Evolutionary conservation across 2,329 filamentous ascomycete species (phyloP).

Genomic region (Apiospora koreana): DNA sequence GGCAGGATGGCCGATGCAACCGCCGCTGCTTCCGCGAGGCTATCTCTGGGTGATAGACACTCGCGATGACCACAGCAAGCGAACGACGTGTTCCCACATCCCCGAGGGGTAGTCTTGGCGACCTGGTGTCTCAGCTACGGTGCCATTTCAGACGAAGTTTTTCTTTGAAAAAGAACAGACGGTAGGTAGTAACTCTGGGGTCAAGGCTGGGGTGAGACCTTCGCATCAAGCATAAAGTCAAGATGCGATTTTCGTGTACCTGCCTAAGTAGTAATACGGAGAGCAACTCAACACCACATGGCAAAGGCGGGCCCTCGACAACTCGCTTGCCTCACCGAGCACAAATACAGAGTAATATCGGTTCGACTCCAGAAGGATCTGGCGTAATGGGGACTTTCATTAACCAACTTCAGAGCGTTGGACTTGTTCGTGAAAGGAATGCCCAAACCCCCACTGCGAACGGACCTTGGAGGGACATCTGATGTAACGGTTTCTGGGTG

Average conservation of each 20-base stretch:
- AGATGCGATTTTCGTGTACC: not conserved
- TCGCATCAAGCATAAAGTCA: not conserved
- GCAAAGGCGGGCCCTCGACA: not conserved
- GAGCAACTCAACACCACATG: not conserved
- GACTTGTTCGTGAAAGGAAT: not conserved
- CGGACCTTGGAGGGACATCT: conserved; percentile 1
- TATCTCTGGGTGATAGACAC: not conserved
- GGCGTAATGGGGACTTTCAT: not conserved
- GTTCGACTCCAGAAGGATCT: not conserved
- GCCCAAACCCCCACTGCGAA: not conserved
- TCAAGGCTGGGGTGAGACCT: not conserved
- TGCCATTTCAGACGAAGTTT: not conserved
- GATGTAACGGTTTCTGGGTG: not conserved
- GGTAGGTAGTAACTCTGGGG: not conserved
- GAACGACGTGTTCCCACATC: not conserved
- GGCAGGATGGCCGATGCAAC: not conserved
- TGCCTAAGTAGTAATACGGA: not conserved
- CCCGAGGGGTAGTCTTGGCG: not conserved
- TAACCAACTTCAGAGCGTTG: not conserved
- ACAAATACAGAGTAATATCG: not conserved
- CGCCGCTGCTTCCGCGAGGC: not conserved
- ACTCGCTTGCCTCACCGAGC: not conserved
- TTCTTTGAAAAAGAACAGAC: not conserved
- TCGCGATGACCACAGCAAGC: not conserved
- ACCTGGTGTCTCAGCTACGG: not conserved